Base-by-base conservation (phyloP, 192 early-diverging fungal genomes). In the Chytriomyces hyalinus region DNA sequence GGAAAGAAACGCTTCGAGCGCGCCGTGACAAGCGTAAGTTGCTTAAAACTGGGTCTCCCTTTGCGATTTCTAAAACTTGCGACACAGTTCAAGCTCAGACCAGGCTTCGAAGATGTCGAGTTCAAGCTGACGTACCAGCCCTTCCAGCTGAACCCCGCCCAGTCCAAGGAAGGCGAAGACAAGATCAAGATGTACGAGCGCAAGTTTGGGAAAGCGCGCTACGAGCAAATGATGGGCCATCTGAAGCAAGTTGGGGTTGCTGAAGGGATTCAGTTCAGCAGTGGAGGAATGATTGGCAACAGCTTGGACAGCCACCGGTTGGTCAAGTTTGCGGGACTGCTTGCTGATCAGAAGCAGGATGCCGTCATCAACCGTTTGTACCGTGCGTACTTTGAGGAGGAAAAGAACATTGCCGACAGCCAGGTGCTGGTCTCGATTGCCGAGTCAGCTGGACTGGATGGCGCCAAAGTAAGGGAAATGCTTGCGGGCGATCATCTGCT, bases 1-100 rank as follows among this genome's bases (percentile, higher is more conserved):
- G 92, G 93, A 70, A 92, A 93, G 79, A 88, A 88, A 17, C 90
- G 92, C 50, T 80, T 94, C 9, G 91, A 92, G 72, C 85, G 83
- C 70, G 89, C 88, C n/a, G 82, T 91, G 26, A 75, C 53, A 4
- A 17, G 28, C 48, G 60, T 77, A 43, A 60, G 70, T 60, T n/a
- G 0, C 53, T 60, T 51, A 2, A 10, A 11, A 5, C 53, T 5
- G 10, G 7, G 10, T 10, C 36, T 11, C 36, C 4, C 70, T 9
- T 60, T 53, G 3, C 48, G 9, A 17, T 0, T 26, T 15, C 13
- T 26, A 4, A 51, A 9, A 13, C 45, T 13, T 17, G n/a, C 57
- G 4, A 20, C 10, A 71, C 8, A 60, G 49, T 72, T 60, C 70
- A 45, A 43, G 3, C 59, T 45, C 45, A 85, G 84, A 60, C 87